These are phyloP conservation scores for Colletotrichum abscissum DNA, from an alignment of 2,329 filamentous ascomycete genomes.

Conservation along the genomic window DNA sequence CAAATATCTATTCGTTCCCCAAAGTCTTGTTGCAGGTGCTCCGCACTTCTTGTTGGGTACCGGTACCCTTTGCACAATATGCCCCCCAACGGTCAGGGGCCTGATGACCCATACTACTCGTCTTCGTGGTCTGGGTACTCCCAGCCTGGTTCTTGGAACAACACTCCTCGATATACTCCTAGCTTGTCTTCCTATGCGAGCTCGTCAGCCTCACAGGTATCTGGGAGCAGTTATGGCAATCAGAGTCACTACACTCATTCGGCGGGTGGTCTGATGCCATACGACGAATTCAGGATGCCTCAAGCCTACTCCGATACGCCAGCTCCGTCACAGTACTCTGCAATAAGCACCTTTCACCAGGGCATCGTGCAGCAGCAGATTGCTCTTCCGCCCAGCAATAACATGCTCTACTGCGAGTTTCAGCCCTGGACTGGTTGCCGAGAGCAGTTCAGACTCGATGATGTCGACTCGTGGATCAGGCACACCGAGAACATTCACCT, in stretches of 20 bases:
- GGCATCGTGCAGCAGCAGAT: neutral
- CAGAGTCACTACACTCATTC: constrained; percentile 20
- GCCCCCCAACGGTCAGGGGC: neutral
- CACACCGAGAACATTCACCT: constrained; percentile 57
- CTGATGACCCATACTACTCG: neutral
- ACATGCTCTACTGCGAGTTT: constrained; percentile 59
- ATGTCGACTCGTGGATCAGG: constrained; percentile 55
- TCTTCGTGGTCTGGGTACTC: neutral
- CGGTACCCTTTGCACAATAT: neutral
- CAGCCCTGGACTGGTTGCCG: constrained; percentile 48
- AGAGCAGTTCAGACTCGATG: constrained; percentile 48
- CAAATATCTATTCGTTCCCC: neutral
- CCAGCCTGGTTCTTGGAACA: neutral
- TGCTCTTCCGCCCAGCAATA: constrained; percentile 22
- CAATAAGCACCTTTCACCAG: constrained; percentile 21
- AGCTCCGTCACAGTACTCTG: constrained; percentile 38
- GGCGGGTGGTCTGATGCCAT: neutral
- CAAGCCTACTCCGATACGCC: constrained; percentile 36
- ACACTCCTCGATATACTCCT: neutral
- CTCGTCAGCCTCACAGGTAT: constrained; percentile 13
- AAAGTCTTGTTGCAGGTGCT: neutral
- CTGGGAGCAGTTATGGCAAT: neutral
- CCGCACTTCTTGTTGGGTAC: neutral
- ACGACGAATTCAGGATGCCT: neutral
- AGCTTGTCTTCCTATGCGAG: neutral